Evolutionary conservation across 2,329 filamentous ascomycete genomes (phyloP).

Genomic region (Fusarium torulosum): DNA sequence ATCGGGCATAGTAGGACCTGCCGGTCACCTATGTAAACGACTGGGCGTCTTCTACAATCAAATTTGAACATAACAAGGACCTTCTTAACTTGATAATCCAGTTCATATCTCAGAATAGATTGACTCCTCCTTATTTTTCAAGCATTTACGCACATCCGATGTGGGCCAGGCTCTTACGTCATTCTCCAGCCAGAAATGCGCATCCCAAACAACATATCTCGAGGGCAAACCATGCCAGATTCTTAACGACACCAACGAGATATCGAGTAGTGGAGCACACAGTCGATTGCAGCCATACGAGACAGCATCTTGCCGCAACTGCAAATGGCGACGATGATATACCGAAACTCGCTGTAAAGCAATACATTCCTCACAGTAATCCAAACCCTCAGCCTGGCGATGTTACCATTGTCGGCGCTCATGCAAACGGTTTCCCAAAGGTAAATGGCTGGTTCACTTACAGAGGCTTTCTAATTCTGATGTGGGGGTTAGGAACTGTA

Average conservation of each 20-base stretch:
- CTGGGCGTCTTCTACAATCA: not conserved
- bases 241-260: not conserved
- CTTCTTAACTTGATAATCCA: not conserved
- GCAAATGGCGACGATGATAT: not conserved
- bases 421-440: slow-evolving; percentile 12
- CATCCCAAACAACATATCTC: not conserved
- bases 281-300: not conserved
- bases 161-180: not conserved
- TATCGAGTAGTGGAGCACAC: not conserved
- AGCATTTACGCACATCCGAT: not conserved
- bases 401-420: slow-evolving; percentile 1
- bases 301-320: not conserved
- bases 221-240: not conserved
- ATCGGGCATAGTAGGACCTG: not conserved
- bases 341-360: slow-evolving; percentile 2
- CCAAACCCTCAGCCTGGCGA: not conserved
- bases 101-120: too few species aligned
- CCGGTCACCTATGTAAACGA: not conserved
- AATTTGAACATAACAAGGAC: not conserved
- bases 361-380: not conserved
- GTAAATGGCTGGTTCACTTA: accelerated
- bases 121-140: too few species aligned
- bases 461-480: accelerated
- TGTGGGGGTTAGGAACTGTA: slow-evolving; percentile 7
- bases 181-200: too few species aligned